Percentiles rank a stretch among this genome's conserved stretches.
phyloP scores from a whole-genome alignment of 768 basidiomycete genomes.

The Lactarius vividus region DNA sequence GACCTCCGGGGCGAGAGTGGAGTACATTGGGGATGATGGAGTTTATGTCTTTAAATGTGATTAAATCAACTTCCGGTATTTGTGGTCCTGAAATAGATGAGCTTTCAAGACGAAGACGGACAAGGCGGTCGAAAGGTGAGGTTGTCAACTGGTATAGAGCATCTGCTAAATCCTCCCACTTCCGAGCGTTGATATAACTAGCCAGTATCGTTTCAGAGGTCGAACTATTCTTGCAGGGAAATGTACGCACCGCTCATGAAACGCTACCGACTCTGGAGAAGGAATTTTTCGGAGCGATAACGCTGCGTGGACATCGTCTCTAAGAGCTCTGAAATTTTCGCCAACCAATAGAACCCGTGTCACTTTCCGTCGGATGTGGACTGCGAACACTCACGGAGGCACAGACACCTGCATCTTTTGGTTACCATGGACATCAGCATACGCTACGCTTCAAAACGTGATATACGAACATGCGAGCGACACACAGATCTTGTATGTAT shows the following conservation, averaged over 20 bases:
- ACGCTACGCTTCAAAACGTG: too few species aligned
- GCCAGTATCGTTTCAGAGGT: not conserved
- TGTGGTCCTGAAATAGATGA: not conserved
- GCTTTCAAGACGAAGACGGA: not conserved
- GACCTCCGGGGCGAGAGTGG: not conserved
- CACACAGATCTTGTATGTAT: constrained; percentile 12
- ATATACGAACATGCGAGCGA: constrained; percentile 15
- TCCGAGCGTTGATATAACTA: not conserved
- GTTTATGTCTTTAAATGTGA: not conserved
- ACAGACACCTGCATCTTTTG: constrained; percentile 17
- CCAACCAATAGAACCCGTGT: not conserved
- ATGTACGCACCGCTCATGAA: constrained; percentile 8
- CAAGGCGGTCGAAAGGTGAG: constrained; percentile 13
- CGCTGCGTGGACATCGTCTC: constrained; percentile 1
- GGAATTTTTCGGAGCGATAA: not conserved
- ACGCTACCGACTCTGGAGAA: not conserved
- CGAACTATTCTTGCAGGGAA: not conserved
- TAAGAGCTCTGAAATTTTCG: constrained; percentile 7
- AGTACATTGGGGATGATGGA: constrained; percentile 5
- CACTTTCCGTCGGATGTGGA: not conserved
- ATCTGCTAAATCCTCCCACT: not conserved
- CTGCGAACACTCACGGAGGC: constrained; percentile 6
- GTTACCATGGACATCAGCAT: not conserved
- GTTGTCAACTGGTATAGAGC: constrained; percentile 10
- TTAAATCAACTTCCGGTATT: not conserved